Evolutionary conservation across 331 rosid genomes (phyloP).

Genomic region (Erythrophleum ivorense): DNA sequence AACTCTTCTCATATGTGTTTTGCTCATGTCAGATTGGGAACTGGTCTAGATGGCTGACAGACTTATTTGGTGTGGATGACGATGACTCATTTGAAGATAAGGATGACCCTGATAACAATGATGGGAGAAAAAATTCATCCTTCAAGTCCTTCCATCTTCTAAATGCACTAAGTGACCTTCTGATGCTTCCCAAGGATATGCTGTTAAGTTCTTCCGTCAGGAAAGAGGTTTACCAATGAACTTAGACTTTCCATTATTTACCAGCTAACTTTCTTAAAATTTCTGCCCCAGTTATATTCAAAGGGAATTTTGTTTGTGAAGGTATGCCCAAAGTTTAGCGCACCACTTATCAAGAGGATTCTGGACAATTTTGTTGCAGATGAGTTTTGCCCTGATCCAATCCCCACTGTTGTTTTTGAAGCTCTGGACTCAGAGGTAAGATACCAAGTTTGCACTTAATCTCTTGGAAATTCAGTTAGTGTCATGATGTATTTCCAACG

Average conservation of each 20-base stretch:
- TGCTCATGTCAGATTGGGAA: constrained; percentile 76
- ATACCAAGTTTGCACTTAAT: constrained; percentile 22
- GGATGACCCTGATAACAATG: constrained; percentile 46
- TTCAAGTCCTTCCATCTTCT: constrained; percentile 88
- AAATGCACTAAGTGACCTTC: constrained; percentile 90
- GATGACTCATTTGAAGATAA: constrained; percentile 62
- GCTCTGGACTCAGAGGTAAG: constrained; percentile 82
- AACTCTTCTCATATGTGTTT: constrained; percentile 32
- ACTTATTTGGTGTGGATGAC: constrained; percentile 80
- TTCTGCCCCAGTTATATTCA: constrained; percentile 34
- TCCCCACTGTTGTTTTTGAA: constrained; percentile 73
- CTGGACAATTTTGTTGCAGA: constrained; percentile 79
- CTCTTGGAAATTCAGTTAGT: neutral
- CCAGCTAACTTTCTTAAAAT: constrained; percentile 11
- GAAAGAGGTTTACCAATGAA: constrained; percentile 74
- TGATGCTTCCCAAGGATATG: constrained; percentile 99
- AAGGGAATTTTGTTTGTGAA: constrained; percentile 47
- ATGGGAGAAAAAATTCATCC: constrained; percentile 58
- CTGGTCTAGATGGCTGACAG: constrained; percentile 98
- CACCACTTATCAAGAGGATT: constrained; percentile 76
- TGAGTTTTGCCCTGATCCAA: constrained; percentile 95
- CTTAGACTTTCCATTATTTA: constrained; percentile 30
- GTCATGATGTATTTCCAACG: neutral
- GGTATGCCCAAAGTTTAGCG: constrained; percentile 92
- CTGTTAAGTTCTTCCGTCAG: constrained; percentile 73